Base-by-base conservation (phyloP, 805 yeast genomes). In the Saccharomycopsis sp. region DNA sequence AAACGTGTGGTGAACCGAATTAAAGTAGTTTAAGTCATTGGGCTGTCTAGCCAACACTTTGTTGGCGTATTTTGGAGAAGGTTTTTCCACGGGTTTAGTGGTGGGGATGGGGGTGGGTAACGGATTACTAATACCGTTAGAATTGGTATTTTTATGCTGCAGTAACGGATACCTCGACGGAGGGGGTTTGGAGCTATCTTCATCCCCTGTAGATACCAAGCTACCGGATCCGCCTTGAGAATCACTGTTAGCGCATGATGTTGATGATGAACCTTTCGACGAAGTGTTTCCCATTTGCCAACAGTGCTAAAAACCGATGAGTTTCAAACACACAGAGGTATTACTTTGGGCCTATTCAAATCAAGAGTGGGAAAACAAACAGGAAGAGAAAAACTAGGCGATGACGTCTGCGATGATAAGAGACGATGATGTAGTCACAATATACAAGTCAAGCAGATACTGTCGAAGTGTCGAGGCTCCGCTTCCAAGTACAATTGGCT, bases 121-220 rank as follows among this genome's bases (percentile, higher is more conserved):
- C 50, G 50, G 23, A 44, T 44, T 19, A 44, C 22, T n/a, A 44
- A 44, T 44, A 44, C 49, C 49, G 14, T 35, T 35, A 44, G 22
- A 17, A 44, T 19, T 44, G 49, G 49, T 44, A 44, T 17, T 44
- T 17, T 19, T 44, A 17, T 44, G 49, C 22, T 53, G 23, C 20
- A 22, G 17, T 56, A 34, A 51, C 55, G 57, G 51, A 56, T 50
- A 59, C 62, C 62, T 59, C 55, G 60, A 52, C 58, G 62, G 62
- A 59, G 62, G 62, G 60, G 62, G 62, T 51, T 59, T 59, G 15
- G 62, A 20, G 35, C 57, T 53, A 2, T 59, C 61, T 22, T 58
- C 62, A 38, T 51, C 55, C 19, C 51, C 29, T n/a, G 50, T 8
- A 44, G 49, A n/a, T 8, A 44, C 34, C 8, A 41, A 47, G 8